phyloP scores from a whole-genome alignment of 2,329 filamentous ascomycete species.

The Pyrenochaeta sp. region DNA sequence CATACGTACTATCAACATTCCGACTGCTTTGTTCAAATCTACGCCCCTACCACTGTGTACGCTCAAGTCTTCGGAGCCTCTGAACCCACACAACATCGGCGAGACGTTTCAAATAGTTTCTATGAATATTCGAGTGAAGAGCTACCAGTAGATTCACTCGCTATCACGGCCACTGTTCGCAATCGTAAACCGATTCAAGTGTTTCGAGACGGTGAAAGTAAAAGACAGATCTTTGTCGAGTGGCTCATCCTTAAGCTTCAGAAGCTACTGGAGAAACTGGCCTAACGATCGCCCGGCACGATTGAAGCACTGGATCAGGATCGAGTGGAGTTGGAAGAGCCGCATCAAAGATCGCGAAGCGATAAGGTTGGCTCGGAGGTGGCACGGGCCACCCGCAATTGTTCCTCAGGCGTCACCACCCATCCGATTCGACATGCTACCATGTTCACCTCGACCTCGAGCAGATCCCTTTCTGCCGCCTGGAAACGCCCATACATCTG shows the following conservation, averaged over 20 bases:
- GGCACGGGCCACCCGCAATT: constrained; percentile 35
- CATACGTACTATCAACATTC: constrained; percentile 8
- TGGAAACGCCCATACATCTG: constrained; percentile 39
- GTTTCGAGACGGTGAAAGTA: too few relatives aligned
- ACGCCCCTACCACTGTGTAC: constrained; percentile 19
- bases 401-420: constrained; percentile 20
- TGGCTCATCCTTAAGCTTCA: constrained; percentile 16
- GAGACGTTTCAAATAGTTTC: neutral
- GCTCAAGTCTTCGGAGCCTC: too few relatives aligned
- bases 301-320: too few relatives aligned
- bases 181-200: too few relatives aligned
- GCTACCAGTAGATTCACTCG: too few relatives aligned
- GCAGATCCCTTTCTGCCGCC: constrained; percentile 24
- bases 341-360: neutral
- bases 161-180: too few relatives aligned
- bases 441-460: constrained; percentile 38
- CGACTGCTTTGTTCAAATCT: constrained; percentile 18
- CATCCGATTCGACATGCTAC: constrained; percentile 27
- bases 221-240: constrained; percentile 9
- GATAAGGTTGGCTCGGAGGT: constrained; percentile 27
- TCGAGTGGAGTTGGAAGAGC: too few relatives aligned
- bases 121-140: too few relatives aligned
- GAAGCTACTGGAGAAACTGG: constrained; percentile 4
- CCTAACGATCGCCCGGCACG: neutral
- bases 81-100: too few relatives aligned